A percentile compares a stretch with the other conserved stretches of the same genome.
phyloP scores from a whole-genome alignment of 768 basidiomycete species.

The Pisolithus orientalis region DNA sequence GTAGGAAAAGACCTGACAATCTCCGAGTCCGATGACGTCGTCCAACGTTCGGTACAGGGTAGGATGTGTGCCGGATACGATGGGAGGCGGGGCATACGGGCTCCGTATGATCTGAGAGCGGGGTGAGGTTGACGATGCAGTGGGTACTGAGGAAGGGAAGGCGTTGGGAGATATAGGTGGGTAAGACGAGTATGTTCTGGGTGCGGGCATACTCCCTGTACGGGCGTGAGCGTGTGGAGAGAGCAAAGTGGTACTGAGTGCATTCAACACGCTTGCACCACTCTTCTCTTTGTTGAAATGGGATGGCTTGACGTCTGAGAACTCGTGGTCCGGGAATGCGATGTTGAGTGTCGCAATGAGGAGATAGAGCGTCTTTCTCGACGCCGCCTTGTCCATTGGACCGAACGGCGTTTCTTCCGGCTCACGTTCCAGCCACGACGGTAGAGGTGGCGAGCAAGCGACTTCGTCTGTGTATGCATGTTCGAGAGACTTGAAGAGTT shows the following conservation, averaged over 20 bases:
- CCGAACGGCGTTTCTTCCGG: constrained; percentile 85
- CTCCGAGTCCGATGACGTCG: constrained; percentile 82
- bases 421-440: constrained; percentile 68
- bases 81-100: constrained; percentile 66
- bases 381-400: constrained; percentile 76
- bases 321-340: constrained; percentile 97
- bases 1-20: constrained; percentile 96
- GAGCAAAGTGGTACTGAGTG: constrained; percentile 77
- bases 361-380: constrained; percentile 90
- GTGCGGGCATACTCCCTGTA: constrained; percentile 51
- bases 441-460: constrained; percentile 78
- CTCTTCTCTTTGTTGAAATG: constrained; percentile 84
- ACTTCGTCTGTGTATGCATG: constrained; percentile 72
- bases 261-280: constrained; percentile 71
- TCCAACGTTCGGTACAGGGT: constrained; percentile 82
- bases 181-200: constrained; percentile 82
- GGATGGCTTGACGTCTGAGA: constrained; percentile 84
- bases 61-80: constrained; percentile 82
- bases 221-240: constrained; percentile 47
- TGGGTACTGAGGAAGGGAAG: constrained; percentile 68
- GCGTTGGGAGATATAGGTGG: constrained; percentile 67
- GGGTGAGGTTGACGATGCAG: constrained; percentile 67
- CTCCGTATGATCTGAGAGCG: constrained; percentile 50
- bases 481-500: constrained; percentile 90
- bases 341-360: constrained; percentile 96